Evolutionary conservation across 306 rosid species (phyloP), one percentile per base, ranked within the genome.

Genomic region (Vachellia collinsii): DNA sequence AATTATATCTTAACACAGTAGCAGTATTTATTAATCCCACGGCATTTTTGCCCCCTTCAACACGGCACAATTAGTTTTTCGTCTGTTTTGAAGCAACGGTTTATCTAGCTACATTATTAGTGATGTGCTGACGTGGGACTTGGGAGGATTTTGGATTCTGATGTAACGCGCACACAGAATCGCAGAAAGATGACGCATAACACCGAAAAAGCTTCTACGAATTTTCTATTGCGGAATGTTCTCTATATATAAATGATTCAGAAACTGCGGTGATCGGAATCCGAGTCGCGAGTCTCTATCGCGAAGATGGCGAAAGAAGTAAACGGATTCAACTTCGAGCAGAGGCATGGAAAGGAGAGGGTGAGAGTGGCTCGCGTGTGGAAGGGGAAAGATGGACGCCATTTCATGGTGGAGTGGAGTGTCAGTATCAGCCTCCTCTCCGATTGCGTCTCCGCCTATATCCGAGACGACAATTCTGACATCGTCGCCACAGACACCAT

Each of bases 401-500:
- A 95, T 44, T 87, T 84, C 76, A 25, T 95, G 22, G 98, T 91
- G 11, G 99, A 95, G 71, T 95, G 99, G 99, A 92, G 78, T 73
- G 96, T 95, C 59, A 76, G 87, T 63, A 83, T 95, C 83, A 89
- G 67, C 64, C 96, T 95, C 34, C 80, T 91, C 82, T 93, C 99
- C 54, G 93, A 93, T 87, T 95, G 97, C 80, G 22, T 84, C 62
- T 56, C 85, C 4, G 84, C 99, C 5, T 93, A 95, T n/a, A 56
- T 86, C 46, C 79, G 84, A 37, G 96, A 84, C 43, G 96, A 92
- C 71, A 93, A 91, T 68, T 88, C 97, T 1, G 96, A 95, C 38
- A 86, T 93, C 81, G 99, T 95, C 74, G 98, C 98, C 43, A 95
- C 99, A 37, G 97, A 93, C 39, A 91, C 98, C 77, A 91, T 95